phyloP scores from a whole-genome alignment of 2,329 filamentous ascomycete species.

The Penicillium sp. region DNA sequence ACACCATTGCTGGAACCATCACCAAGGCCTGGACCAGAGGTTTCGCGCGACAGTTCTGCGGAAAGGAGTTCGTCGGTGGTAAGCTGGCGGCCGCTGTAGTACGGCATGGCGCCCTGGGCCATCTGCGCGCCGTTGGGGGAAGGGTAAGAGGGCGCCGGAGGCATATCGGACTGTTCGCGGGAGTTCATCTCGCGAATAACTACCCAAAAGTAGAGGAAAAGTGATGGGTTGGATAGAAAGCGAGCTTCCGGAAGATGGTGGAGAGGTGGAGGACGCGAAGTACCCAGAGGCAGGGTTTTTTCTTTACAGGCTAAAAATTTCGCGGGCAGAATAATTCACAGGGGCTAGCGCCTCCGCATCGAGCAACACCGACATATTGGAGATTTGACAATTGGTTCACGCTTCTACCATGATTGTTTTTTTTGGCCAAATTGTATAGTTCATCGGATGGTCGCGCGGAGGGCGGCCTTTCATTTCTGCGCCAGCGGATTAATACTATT shows the following conservation, averaged over 20 bases:
- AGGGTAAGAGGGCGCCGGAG: conserved; percentile 45
- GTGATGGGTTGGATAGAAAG: conserved; percentile 28
- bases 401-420: conserved; percentile 1
- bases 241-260: conserved; percentile 33
- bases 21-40: conserved; percentile 45
- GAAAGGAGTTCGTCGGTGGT: conserved; percentile 49
- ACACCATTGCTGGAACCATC: conserved; percentile 40
- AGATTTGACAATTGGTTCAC: conserved; percentile 6
- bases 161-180: conserved; percentile 44
- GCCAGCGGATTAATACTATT: conserved; percentile 45
- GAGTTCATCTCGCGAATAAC: conserved; percentile 36
- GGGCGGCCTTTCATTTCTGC: conserved; percentile 44
- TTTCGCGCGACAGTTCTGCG: conserved; percentile 48
- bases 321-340: conserved; percentile 33
- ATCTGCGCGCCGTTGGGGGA: conserved; percentile 46
- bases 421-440: conserved; percentile 20
- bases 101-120: conserved; percentile 43
- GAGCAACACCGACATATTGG: conserved; percentile 35
- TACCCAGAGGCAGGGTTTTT: conserved; percentile 32
- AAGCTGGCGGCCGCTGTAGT: conserved; percentile 44
- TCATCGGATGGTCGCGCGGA: conserved; percentile 35
- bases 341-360: conserved; percentile 37
- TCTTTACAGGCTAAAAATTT: conserved; percentile 36
- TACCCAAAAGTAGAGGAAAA: conserved; percentile 9
- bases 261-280: conserved; percentile 29